Evolutionary conservation across 1,284 basidiomycete species (phyloP), one percentile per base, ranked within the genome.

Genomic region (Caloboletus firmus): DNA sequence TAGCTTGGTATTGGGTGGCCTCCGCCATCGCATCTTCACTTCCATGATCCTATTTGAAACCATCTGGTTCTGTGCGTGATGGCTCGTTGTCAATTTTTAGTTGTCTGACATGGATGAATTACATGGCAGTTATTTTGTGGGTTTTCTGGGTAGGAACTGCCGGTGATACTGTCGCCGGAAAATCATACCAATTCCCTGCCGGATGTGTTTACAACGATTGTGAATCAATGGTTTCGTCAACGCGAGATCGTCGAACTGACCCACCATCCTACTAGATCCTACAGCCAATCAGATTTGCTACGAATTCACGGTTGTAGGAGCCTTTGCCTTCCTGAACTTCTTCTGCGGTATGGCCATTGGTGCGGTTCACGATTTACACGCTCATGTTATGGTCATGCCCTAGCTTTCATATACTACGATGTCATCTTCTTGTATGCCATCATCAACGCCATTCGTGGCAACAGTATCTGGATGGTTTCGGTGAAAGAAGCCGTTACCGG

Each of bases 331-430:
- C 37, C 22, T 55, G 20, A 58, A 52, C 50, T 67, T 70, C 54
- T 53, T 58, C 45, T 48, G 32, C 11, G 67, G 69, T 72, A 58
- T 4, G 63, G 2, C 41, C 15, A 12, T 53, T 30, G 20, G 12
- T 34, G 11, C 13, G 8, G 28, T 24, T 18, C 28, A 7, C 2
- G n/a, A 31, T 34, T 13, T 40, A 30, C 17, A 17, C 45, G 31
- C 43, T 54, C 30, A 55, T 30, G 9, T 22, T 18, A 10, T 36
- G 20, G n/a, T n/a, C n/a, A n/a, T n/a, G 28, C 34, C 26, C 39
- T 18, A 69, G 66, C 55, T 15, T 64, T 70, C 46, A 28, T 66
- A 6, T 70, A 68, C 51, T 59, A 54, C 24, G 55, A 54, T 42
- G 45, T 54, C 30, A 45, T 68, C n/a, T 34, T 68, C 24, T 47